Conservation (phyloP, 192 early-diverging fungal genomes). For the Coemansia sp. region DNA sequence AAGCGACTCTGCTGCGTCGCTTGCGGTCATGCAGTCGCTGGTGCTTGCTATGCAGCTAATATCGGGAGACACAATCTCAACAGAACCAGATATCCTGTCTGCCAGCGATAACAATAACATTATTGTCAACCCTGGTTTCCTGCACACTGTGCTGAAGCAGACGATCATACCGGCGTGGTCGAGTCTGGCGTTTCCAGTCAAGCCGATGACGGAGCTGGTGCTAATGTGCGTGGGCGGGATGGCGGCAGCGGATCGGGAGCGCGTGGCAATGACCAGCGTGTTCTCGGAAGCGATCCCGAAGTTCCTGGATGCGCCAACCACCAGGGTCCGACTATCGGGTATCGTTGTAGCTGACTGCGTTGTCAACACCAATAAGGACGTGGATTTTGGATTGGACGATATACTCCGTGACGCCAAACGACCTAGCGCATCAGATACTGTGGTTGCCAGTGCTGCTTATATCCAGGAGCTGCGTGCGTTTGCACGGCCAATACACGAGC, state of each 20-base stretch:
- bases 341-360: slow-evolving; percentile 40
- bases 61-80: slow-evolving; percentile 7
- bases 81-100: not conserved
- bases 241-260: slow-evolving; percentile 9
- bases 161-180: slow-evolving; percentile 42
- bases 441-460: slow-evolving; percentile 34
- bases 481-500: slow-evolving; percentile 14
- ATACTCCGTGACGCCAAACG: slow-evolving; percentile 30
- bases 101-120: not conserved
- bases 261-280: slow-evolving; percentile 22
- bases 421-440: not conserved
- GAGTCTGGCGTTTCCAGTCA: slow-evolving; percentile 16
- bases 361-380: not conserved
- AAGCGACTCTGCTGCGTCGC: not conserved
- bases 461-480: slow-evolving; percentile 30
- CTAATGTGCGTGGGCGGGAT: slow-evolving; percentile 29
- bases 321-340: slow-evolving; percentile 34
- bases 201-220: slow-evolving; percentile 25
- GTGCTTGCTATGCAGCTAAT: slow-evolving; percentile 39
- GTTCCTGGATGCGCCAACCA: slow-evolving; percentile 40
- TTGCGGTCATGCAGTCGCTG: slow-evolving; percentile 14
- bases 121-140: slow-evolving; percentile 7
- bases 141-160: slow-evolving; percentile 11
- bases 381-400: slow-evolving; percentile 52
- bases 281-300: slow-evolving; percentile 40